Evolutionary conservation across 106 monocot species (phyloP), one percentile per base, ranked within the genome.

Genomic region (Dioscorea dumetorum): DNA sequence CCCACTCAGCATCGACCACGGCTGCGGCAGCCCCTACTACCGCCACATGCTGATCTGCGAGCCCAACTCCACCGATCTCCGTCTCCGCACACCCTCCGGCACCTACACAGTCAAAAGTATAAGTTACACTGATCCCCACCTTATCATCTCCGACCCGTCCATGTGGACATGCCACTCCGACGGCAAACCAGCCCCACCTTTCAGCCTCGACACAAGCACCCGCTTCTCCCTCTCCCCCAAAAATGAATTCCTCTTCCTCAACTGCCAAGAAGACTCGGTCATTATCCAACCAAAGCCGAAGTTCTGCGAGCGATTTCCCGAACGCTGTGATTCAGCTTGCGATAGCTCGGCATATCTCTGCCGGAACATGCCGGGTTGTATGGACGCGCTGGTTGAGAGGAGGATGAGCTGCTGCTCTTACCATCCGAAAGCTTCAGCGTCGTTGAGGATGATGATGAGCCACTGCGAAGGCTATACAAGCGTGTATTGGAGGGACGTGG

Each of bases 241-340:
- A 69, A 91, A 88, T 71, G 70, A 88, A 48, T 95, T 73, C 73
- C 73, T 95, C 81, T 88, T 91, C 83, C 78, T 95, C 80, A 88
- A 83, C 81, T 95, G 88, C 83, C 76, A 74, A 70, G 22, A 56
- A 31, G 82, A 81, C 4, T 48, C 78, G 33, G 80, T 95, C 60
- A 56, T 95, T 69, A 32, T 86, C 23, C 71, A 61, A 28, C 95
- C 88, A 13, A 76, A 68, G 48, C 77, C 85, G 10, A 58, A 68
- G 5, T 74, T 79, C 75, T 91, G 95, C 79, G 85, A 83, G 4
- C 81, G 73, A 13, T 91, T 71, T 68, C 91, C 95, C 2, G 95
- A 80, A 59, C 85, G 85, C 24, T 95, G 95, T 77, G 79, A 64
- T 48, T 77, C 85, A 6, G 70, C 82, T 19, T 95, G 91, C 79